Evolutionary conservation across 2,329 filamentous ascomycete species (phyloP).

Genomic region (Calonectria hongkongensis): DNA sequence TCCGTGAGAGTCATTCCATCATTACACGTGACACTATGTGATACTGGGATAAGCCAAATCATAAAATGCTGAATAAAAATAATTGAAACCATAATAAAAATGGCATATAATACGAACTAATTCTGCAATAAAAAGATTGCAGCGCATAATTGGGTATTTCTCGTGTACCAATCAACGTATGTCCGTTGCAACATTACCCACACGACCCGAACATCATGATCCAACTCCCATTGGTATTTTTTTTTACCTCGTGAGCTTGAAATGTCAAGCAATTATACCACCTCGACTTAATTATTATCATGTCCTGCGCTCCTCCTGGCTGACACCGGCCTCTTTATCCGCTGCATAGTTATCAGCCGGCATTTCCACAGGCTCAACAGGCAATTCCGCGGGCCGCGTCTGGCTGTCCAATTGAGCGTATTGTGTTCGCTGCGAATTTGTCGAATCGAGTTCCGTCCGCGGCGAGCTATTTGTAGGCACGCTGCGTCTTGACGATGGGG

Average conservation of each 20-base stretch:
- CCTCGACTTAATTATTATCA: not conserved
- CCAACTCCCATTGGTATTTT: not conserved
- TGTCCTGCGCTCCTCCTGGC: not conserved
- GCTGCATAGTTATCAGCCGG: constrained; percentile 1
- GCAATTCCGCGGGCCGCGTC: not conserved
- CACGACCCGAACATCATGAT: not conserved
- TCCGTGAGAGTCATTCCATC: constrained; percentile 27
- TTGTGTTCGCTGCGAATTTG: not conserved
- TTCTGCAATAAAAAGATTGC: not conserved
- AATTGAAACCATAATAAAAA: not conserved
- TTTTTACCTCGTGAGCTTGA: not conserved
- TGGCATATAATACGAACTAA: not conserved
- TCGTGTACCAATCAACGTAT: constrained; percentile 8
- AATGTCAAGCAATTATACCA: no score
- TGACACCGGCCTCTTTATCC: not conserved
- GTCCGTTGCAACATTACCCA: not conserved
- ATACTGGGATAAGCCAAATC: not conserved
- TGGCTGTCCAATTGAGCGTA: constrained; percentile 3
- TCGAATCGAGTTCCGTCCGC: not conserved
- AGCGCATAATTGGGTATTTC: constrained; percentile 13
- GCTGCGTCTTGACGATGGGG: not conserved
- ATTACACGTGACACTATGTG: constrained; percentile 37
- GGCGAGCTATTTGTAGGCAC: not conserved
- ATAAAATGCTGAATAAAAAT: constrained; percentile 21
- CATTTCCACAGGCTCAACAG: constrained; percentile 1